A percentile compares a stretch with the other conserved stretches of the same genome.
Evolutionary conservation across 768 basidiomycete species (phyloP).

Genomic region (Pleurotus salmoneostramineus): DNA sequence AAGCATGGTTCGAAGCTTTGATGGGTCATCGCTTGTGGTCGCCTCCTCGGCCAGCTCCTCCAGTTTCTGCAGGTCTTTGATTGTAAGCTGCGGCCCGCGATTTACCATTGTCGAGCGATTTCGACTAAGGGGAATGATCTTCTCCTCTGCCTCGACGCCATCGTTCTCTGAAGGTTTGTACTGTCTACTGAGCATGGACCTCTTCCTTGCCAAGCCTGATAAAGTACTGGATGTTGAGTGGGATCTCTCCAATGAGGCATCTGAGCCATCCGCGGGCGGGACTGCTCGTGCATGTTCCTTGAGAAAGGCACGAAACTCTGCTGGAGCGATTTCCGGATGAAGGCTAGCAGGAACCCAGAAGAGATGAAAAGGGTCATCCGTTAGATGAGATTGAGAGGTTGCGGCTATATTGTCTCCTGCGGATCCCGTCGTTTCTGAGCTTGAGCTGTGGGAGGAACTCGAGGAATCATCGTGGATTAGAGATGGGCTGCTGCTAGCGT

Average conservation of each 20-base stretch:
- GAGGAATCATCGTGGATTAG: constrained; percentile 41
- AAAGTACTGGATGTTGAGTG: constrained; percentile 39
- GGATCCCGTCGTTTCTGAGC: constrained; percentile 10
- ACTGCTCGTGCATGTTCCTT: constrained; percentile 82
- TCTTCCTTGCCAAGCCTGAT: constrained; percentile 70
- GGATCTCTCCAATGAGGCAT: constrained; percentile 32
- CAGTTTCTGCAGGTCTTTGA: constrained; percentile 90
- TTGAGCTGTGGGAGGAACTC: constrained; percentile 27
- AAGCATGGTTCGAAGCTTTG: constrained; percentile 72
- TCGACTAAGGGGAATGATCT: constrained; percentile 63
- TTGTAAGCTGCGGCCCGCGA: constrained; percentile 82
- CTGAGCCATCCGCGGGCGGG: constrained; percentile 47
- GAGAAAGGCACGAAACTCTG: constrained; percentile 92
- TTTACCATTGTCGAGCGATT: constrained; percentile 66
- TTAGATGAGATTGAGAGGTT: constrained; percentile 21
- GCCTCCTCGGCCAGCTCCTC: constrained; percentile 93
- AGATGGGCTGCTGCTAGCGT: constrained; percentile 21
- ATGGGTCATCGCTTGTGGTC: constrained; percentile 75
- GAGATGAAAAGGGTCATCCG: constrained; percentile 83
- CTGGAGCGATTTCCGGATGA: constrained; percentile 97
- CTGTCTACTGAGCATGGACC: constrained; percentile 92
- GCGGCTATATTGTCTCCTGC: constrained; percentile 24
- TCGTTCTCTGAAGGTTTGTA: constrained; percentile 83
- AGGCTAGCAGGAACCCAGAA: constrained; percentile 98
- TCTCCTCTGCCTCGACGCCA: constrained; percentile 62